Conservation (phyloP, 2,329 filamentous ascomycete species). For the Ophiocordyceps unilateralis region DNA sequence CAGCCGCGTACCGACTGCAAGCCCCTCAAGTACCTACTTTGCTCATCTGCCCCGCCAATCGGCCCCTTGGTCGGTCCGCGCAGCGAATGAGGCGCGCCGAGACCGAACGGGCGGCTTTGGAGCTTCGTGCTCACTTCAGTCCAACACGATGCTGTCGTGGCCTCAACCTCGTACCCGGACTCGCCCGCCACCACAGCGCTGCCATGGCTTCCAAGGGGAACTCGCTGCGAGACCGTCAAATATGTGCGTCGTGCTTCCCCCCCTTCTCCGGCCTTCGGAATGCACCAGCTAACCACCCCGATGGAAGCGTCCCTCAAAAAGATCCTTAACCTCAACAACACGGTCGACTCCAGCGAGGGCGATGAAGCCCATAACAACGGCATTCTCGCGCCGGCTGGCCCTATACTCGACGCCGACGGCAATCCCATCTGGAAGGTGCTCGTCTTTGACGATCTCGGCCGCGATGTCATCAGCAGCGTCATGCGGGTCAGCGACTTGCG, state of each 20-base stretch:
- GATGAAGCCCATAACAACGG: constrained; percentile 49
- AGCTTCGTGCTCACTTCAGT: background rate
- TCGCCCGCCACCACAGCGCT: background rate
- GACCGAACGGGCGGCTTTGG: background rate
- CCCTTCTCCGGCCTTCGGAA: constrained; percentile 1
- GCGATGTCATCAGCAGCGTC: constrained; percentile 94
- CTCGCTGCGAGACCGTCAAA: constrained; percentile 33
- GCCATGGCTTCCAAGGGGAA: constrained; percentile 28
- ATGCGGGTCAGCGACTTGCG: constrained; percentile 84
- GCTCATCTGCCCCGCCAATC: background rate
- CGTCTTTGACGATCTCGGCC: constrained; percentile 79
- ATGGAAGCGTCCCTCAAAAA: constrained; percentile 75
- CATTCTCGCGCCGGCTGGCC: constrained; percentile 49
- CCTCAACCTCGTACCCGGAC: constrained; percentile 3
- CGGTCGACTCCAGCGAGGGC: constrained; percentile 37
- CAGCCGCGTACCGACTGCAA: background rate
- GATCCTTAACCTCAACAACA: constrained; percentile 86
- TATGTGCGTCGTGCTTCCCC: constrained; percentile 16
- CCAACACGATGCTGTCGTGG: constrained; percentile 5
- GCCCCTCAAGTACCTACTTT: too few relatives aligned
- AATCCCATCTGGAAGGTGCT: constrained; percentile 96
- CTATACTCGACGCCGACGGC: constrained; percentile 70
- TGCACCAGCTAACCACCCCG: background rate
- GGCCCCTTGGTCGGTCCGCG: constrained; percentile 4
- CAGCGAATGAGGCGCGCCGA: constrained; percentile 2